Evolutionary conservation across 1,284 basidiomycete species (phyloP), one percentile per base, ranked within the genome.

Genomic region (Papiliotrema laurentii): DNA sequence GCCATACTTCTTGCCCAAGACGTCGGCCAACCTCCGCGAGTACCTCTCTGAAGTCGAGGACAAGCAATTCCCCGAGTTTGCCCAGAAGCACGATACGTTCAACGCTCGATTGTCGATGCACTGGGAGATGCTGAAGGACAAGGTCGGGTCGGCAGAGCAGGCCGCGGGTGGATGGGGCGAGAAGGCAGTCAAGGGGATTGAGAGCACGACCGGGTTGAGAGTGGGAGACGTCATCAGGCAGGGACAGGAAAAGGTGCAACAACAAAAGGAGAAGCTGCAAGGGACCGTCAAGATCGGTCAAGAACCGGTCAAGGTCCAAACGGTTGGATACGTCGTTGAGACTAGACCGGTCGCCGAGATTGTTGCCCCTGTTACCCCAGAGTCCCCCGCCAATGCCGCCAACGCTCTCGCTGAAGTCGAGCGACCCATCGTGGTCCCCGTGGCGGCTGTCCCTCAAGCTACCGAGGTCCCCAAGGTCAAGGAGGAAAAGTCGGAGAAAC

Each of bases 1-100:
- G 50, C 77, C 81, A 53, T 83, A 90, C 71, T 89, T 90, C 80
- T 80, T 91, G 31, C 89, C 89, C 6, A 78, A 83, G 64, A 88
- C 87, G 5, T 79, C 85, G 2, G 64, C 75, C 50, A 90, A 89
- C 64, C 71, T 92, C 54, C 77, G 80, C 13, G 68, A 61, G 1
- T 89, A 87, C 75, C 66, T 83, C 41, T 79, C 80, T 35, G 77
- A 77, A n/a, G 75, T 90, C 45, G 89, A 92, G 73, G 82, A 84
- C 34, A 71, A 72, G 7, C 81, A 88, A 66, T 73, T 81, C 55
- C 89, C 89, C 5, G 73, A 76, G 1, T 60, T 87, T 16, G 82
- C 87, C 1, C 75, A 83, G 56, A 81, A 81, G 54, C 85, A 89
- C 64, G 82, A 81, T 45, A 78, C 81, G 35, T 79, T 85, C 25